Base-by-base conservation (phyloP, 306 rosid genomes). In the Cyclanthera cordifolia region DNA sequence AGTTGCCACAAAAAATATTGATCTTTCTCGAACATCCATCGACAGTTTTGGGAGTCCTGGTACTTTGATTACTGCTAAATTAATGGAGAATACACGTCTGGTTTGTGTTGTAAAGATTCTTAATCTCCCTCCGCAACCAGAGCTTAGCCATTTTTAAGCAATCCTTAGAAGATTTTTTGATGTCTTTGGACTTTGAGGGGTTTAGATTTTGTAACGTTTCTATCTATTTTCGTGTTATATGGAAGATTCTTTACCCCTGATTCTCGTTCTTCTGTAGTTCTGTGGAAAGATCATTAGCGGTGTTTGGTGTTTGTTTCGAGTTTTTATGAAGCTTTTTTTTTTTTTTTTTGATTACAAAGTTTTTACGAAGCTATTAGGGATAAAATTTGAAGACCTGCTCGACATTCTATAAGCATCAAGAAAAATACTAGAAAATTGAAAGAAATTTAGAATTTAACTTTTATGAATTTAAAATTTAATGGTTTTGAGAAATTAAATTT, bases 61-160 rank as follows among this genome's bases (percentile, higher is more conserved):
- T 65, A 5, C 27, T 21, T 64, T 20, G n/a, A 17, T 60, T 45
- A 1, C 52, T 46, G 16, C 41, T 47, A 23, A 46, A 66, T 25
- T 28, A 14, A 47, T 66, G 27, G 71, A 66, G 71, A 21, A 66
- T 46, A 46, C 71, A 66, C 14, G 52, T 15, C 25, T 45, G 71
- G 54, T 16, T 66, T 66, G 43, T 66, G 41, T n/a, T 46, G 39
- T 66, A 15, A 66, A 66, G 71, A 66, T 46, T 66, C 71, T 23
- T 4, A 66, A 14, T 64, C 53, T 64, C 27, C 27, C 9, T 10
- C 49, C 49, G 13, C 49, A 14, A 13, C 49, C 49, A 45, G n/a
- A 45, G 15, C 49, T 45, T 13, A 13, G 49, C 51, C 12, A 45
- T 12, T 2, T 45, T 45, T 45, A 12, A 37, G 43, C 43, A 37